These are phyloP conservation scores for Purshia tridentata DNA, from an alignment of 306 rosid species.

Conservation along the genomic window DNA sequence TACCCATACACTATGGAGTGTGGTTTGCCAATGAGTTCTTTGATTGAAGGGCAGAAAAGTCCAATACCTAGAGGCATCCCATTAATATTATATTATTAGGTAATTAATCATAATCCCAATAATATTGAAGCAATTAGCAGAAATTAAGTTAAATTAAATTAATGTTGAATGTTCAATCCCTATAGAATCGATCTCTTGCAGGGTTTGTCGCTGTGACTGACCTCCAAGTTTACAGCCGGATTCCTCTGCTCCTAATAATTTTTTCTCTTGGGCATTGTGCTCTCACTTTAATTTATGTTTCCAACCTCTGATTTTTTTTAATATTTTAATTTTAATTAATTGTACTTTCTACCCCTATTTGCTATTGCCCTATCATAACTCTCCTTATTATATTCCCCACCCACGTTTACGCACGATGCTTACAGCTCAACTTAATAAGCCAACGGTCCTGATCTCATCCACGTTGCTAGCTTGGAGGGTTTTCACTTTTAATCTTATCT, in stretches of 20 bases:
- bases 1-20: too few relatives aligned
- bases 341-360: constrained; percentile 44
- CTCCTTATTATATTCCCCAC: constrained; percentile 50
- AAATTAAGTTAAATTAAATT: constrained; percentile 28
- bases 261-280: constrained; percentile 56
- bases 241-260: constrained; percentile 68
- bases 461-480: constrained; percentile 38
- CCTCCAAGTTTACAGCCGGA: constrained; percentile 55
- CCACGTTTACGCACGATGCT: constrained; percentile 92
- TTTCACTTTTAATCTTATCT: constrained; percentile 48
- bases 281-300: constrained; percentile 1
- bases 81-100: neutral
- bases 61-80: too few relatives aligned
- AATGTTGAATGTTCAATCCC: constrained; percentile 21
- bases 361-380: constrained; percentile 40
- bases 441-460: constrained; percentile 45
- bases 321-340: constrained; percentile 38
- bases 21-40: too few relatives aligned
- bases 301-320: constrained; percentile 31
- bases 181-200: constrained; percentile 52
- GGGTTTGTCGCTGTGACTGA: constrained; percentile 51
- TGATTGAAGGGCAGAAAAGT: too few relatives aligned
- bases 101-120: neutral
- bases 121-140: neutral
- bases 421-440: constrained; percentile 70